Evolutionary conservation across 2,329 filamentous ascomycete genomes (phyloP), one percentile per base, ranked within the genome.

Genomic region (Cladophialophora exuberans): DNA sequence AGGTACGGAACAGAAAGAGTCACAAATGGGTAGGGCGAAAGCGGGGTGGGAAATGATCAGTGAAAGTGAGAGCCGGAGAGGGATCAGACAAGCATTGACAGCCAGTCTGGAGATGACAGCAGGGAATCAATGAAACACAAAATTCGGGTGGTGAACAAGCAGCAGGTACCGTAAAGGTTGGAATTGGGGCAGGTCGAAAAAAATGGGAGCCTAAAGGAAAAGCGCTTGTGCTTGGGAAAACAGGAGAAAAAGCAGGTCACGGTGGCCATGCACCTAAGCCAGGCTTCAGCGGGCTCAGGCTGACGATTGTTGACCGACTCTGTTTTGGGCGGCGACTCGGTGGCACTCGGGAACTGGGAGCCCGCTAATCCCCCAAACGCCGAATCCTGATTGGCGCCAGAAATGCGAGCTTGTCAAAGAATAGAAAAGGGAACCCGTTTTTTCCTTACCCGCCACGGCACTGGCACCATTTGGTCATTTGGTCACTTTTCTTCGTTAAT

Each of bases 121-220:
- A 26, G 44, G 36, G 33, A 44, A 38, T 48, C 17, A 26, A 28
- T 42, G 52, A 54, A 49, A 54, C 52, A 44, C 33, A 43, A 39
- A 44, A 49, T 35, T 11, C 13, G 35, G 20, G 39, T 23, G 18
- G 46, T 41, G 33, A 41, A 39, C 46, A 39, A 38, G 22, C 38
- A 42, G 36, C 46, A 49, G 46, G 47, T 41, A 42, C 48, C 48
- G 48, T 35, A 51, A 43, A 51, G 48, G 33, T 38, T 42, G 45
- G 55, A 46, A 38, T 49, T 52, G 42, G 55, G 50, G 49, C 50
- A 50, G 45, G 46, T 31, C 30, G 44, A 22, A 26, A 55, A 54
- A 57, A 53, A 35, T 47, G 50, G 51, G 39, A 51, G 48, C 48
- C 48, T 51, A 51, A 23, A 51, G 48, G 43, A 51, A 31, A n/a